Base-by-base conservation (phyloP, 1,284 basidiomycete genomes). In the Peniophora sp. region DNA sequence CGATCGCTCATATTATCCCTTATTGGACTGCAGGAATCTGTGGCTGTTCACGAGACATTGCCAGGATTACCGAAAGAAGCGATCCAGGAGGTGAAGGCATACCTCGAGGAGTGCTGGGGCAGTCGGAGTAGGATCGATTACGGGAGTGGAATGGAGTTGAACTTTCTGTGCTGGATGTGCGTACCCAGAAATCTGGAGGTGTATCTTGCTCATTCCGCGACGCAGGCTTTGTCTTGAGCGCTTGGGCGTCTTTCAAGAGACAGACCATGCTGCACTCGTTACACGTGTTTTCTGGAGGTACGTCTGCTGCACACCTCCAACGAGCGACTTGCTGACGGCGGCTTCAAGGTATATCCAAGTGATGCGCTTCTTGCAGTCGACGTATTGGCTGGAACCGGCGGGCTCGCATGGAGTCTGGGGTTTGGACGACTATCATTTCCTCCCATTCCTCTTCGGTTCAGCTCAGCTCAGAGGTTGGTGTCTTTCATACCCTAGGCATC, bases 351-450 rank as follows among this genome's bases (percentile, higher is more conserved):
- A 97, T 64, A 82, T 97, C 53, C 69, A 85, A 50, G 81, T 95
- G 49, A 97, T 98, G 91, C 84, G 96, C 0, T 66, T 82, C 16
- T 75, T 99, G 11, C 96, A 98, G 61, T 92, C 89, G 2, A 85
- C 89, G 1, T 99, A 99, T 65, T 98, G 96, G 95, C 80, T 99
- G 0, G 96, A 98, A 65, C 96, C 96, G 3, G 95, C 96, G 2
- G 95, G 95, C 16, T 97, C 93, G 8, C 96, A 98, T 66, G 96
- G 96, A 1, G 97, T 98, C 0, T 99, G 96, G 92, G 97, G 97
- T 1, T 71, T 99, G 49, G 96, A 99, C 63, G 96, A 99, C 63
- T 99, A 98, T 63, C 94, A 97, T 59, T 98, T 98, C 68, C 73
- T 97, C 2, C 95, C 95, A 0, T 99, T 98, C 70, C 66, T 97